Percentiles rank a stretch among this genome's conserved stretches.
Evolutionary conservation across 208 protist species (phyloP).

Genomic region (Acanthamoeba culbertsoni): DNA sequence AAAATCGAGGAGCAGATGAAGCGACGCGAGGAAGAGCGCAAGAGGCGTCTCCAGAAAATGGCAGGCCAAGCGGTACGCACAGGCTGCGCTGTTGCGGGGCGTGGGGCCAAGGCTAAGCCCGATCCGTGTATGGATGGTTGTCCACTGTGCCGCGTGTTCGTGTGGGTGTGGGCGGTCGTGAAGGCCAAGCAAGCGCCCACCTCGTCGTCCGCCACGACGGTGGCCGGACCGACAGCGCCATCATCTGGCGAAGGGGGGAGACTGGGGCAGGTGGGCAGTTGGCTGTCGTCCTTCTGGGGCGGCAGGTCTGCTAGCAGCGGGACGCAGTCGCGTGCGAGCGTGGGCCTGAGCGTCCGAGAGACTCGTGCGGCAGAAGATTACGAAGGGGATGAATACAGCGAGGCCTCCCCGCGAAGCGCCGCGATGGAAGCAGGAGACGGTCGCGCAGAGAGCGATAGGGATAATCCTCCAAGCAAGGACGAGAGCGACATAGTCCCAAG

Average conservation of each 20-base stretch:
- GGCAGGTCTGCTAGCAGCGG: not conserved
- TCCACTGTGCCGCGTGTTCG: no score
- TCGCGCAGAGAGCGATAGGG: no score
- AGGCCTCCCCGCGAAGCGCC: no score
- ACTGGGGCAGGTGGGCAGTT: not conserved
- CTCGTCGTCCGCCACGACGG: no score
- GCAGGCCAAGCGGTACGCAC: not conserved
- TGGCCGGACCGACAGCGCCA: no score
- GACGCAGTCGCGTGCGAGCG: not conserved
- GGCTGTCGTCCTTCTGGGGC: not conserved
- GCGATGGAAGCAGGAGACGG: no score
- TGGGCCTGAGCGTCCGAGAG: not conserved
- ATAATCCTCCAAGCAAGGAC: no score
- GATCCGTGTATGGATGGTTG: no score
- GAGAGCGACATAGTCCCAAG: no score
- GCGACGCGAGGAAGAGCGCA: not conserved
- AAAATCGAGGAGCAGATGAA: conserved; percentile 9
- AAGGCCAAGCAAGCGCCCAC: not conserved
- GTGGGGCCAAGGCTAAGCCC: no score
- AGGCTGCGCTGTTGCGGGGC: no score
- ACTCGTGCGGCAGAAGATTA: not conserved
- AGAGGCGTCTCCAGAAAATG: not conserved
- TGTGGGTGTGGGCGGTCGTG: no score
- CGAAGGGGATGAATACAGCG: not conserved
- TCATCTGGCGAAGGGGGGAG: not conserved